Percentiles rank a stretch among this genome's conserved stretches.
Evolutionary conservation across 352 stramenopile genomes (phyloP).

Genomic region (Lagenidium giganteum): DNA sequence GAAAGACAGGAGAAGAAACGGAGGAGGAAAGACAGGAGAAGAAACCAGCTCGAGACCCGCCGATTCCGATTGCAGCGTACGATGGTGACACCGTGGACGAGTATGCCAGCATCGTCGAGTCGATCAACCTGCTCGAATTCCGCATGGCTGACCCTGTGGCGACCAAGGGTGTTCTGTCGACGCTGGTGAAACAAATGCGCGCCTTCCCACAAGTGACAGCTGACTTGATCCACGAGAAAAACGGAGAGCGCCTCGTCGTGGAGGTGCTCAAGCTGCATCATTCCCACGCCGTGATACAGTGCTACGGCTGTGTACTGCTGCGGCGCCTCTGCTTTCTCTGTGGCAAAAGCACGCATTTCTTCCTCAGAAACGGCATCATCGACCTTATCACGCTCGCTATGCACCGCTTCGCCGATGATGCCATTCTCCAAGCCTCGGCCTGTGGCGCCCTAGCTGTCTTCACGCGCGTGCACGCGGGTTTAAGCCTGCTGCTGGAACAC

Average conservation of each 20-base stretch:
- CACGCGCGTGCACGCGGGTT: constrained; percentile 41
- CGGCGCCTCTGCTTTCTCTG: constrained; percentile 72
- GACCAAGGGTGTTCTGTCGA: constrained; percentile 59
- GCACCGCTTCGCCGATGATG: constrained; percentile 63
- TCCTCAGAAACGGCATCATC: constrained; percentile 51
- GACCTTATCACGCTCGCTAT: constrained; percentile 50
- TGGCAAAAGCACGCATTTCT: constrained; percentile 45
- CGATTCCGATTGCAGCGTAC: not conserved
- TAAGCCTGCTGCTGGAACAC: constrained; percentile 46
- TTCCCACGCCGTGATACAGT: constrained; percentile 71
- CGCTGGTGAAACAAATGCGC: constrained; percentile 78
- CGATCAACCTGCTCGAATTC: constrained; percentile 40
- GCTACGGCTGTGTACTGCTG: constrained; percentile 72
- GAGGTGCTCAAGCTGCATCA: constrained; percentile 51
- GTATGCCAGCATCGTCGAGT: constrained; percentile 30
- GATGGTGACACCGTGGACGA: constrained; percentile 38
- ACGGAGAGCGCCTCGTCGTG: constrained; percentile 48
- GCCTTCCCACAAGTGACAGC: constrained; percentile 59
- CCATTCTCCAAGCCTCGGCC: constrained; percentile 71
- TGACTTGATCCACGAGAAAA: constrained; percentile 37
- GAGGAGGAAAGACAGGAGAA: constrained; percentile 15
- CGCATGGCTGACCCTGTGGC: constrained; percentile 31
- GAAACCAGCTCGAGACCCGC: constrained; percentile 11
- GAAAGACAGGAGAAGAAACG: not conserved
- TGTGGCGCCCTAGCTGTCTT: constrained; percentile 76